Base-by-base conservation (phyloP, 2,329 filamentous ascomycete genomes). In the Xylariales sp. region DNA sequence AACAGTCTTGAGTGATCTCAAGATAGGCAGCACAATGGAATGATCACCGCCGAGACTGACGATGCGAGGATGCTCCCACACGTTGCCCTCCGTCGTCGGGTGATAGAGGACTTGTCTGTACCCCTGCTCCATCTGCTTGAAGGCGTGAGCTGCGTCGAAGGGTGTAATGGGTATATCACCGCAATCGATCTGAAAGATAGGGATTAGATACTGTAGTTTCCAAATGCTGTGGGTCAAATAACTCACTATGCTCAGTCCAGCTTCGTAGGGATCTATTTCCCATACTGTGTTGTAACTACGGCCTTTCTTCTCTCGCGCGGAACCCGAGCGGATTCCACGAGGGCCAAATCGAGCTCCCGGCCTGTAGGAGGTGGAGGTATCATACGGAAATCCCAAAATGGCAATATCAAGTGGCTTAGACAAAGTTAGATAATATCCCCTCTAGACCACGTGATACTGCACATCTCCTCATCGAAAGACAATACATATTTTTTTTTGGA, bases 121-220 rank as follows among this genome's bases (percentile, higher is more conserved):
- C 0, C 83, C 83, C 54, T 84, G 79, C 39, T 77, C 82, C 72
- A 91, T 85, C 57, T 90, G 85, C 12, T 74, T 72, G 40, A 90
- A 65, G 0, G 87, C 86, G 1, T 89, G 65, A 0, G 69, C 76
- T 56, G 90, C 91, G 61, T 91, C 85, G 46, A 90, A 81, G 10
- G 83, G 85, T 0, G 83, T 87, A 42, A 89, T 68, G 2, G 83
- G 83, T 39, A 88, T 85, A 50, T 91, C 86, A 21, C 87, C 87
- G 52, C 86, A 90, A 62, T 91, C 86, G n/a, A n/a, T n/a, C n/a
- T n/a, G n/a, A n/a, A n/a, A n/a, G n/a, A n/a, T n/a, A n/a, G n/a
- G n/a, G n/a, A n/a, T n/a, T n/a, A n/a, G n/a, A n/a, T n/a, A n/a
- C n/a, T n/a, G n/a, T n/a, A n/a, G n/a, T n/a, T n/a, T n/a, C n/a